Base-by-base conservation (phyloP, 2,329 filamentous ascomycete genomes). In the Cercospora sesami region DNA sequence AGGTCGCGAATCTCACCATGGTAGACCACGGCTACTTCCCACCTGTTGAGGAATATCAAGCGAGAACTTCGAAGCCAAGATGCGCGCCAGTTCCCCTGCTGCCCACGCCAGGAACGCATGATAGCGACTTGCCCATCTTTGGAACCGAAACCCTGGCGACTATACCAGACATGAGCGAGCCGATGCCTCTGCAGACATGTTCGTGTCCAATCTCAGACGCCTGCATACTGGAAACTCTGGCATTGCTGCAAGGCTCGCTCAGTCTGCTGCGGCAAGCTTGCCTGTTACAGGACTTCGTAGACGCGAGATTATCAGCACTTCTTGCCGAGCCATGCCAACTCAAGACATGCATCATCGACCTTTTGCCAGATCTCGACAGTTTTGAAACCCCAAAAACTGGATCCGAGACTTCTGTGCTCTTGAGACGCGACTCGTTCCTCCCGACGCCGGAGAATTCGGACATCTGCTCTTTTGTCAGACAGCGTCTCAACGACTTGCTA, bases 191-290 rank as follows among this genome's bases (percentile, higher is more conserved):
- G 30, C 62, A 58, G 21, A 16, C 62, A 5, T 64, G 62, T 28
- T 58, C 62, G 3, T 64, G 62, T 18, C 51, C 62, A 5, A 64
- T 58, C 12, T 57, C 51, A 28, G 62, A 64, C 16, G 48, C 62
- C 3, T 64, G 62, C 51, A 64, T 64, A 33, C 31, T 64, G 5
- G 62, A 64, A 36, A 58, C 62, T 4, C 36, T 64, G 18, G 62
- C 62, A 26, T 14, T 64, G n/a, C 62, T 64, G n/a, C 62, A 64
- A 30, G 62, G 62, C 48, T 64, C 62, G 5, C 23, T 64, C 21
- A 18, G 48, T 14, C 62, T 64, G 9, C 62, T 64, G 28, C 30
- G 62, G 5, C 45, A 57, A 42, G 21, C 51, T 5, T 36, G 23
- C 48, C 18, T 57, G 14, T 21, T 16, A 33, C 62, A 64, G 12